These are phyloP conservation scores for Scutellaria baicalensis DNA, from an alignment of 257 asterid genomes.

Conservation along the genomic window DNA sequence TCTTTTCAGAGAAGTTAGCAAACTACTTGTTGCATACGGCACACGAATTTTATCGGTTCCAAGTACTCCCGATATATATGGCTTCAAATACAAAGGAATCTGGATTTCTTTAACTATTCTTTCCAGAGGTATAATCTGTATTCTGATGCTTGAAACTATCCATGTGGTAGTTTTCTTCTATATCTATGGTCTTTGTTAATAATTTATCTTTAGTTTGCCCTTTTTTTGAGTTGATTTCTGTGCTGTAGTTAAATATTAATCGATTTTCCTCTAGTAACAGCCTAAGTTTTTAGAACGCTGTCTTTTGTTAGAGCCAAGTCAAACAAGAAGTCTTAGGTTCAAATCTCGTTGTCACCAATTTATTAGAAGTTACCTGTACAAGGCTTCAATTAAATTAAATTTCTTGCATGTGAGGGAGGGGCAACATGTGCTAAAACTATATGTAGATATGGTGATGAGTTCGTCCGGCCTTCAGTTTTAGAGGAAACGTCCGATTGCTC, in stretches of 20 bases:
- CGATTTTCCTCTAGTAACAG: neutral
- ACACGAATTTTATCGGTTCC: constrained; percentile 77
- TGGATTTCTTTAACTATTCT: constrained; percentile 89
- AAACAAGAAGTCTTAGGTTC: neutral
- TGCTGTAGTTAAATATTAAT: neutral
- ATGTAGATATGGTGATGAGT: neutral
- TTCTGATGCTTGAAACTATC: constrained; percentile 6
- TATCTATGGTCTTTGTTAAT: neutral
- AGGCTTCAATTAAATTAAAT: neutral
- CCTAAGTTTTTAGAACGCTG: neutral
- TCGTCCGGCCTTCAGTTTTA: neutral
- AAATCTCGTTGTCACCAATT: neutral
- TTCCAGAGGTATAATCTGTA: constrained; percentile 56
- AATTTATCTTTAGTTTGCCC: neutral
- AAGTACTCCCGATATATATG: constrained; percentile 74
- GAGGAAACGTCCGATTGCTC: neutral
- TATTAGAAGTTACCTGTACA: neutral
- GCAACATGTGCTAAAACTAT: neutral
- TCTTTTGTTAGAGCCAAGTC: neutral
- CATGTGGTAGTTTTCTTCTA: neutral
- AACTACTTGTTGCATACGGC: constrained; percentile 86
- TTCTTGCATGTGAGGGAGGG: neutral
- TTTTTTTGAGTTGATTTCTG: constrained; percentile 11
- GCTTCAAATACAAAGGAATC: constrained; percentile 91
- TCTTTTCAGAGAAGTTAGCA: constrained; percentile 97